Evolutionary conservation across 805 yeast species (phyloP).

Genomic region (Yamadazyma laniorum): DNA sequence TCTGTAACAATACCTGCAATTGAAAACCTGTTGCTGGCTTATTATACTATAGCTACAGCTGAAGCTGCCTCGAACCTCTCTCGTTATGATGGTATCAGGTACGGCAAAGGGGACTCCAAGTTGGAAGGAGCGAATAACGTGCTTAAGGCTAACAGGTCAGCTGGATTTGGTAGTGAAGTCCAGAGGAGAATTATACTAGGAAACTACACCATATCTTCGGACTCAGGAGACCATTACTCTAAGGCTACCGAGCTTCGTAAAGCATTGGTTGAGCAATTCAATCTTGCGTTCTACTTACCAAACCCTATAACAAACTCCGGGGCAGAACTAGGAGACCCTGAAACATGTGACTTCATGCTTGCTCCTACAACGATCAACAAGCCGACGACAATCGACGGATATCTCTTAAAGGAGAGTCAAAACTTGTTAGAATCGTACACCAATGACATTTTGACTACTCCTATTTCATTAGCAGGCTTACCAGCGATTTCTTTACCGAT

Average conservation of each 20-base stretch:
- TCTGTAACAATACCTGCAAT: conserved; percentile 73
- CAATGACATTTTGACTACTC: conserved; percentile 84
- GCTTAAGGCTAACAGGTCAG: conserved; percentile 51
- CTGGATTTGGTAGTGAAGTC: conserved; percentile 79
- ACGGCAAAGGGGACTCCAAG: conserved; percentile 54
- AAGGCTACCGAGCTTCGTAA: conserved; percentile 72
- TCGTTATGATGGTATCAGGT: conserved; percentile 86
- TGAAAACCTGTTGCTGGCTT: conserved; percentile 66
- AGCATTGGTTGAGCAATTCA: conserved; percentile 61
- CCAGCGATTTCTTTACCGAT: conserved; percentile 83
- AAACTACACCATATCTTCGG: conserved; percentile 78
- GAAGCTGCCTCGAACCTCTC: conserved; percentile 93
- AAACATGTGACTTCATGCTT: conserved; percentile 57
- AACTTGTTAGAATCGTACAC: conserved; percentile 62
- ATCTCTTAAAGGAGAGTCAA: conserved; percentile 27
- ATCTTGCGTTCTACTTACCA: conserved; percentile 53
- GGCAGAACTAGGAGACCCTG: background rate
- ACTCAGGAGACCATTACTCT: conserved; percentile 68
- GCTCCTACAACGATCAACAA: conserved; percentile 66
- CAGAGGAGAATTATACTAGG: conserved; percentile 82
- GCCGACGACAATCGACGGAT: conserved; percentile 56
- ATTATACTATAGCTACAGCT: conserved; percentile 85
- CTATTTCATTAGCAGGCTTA: conserved; percentile 87
- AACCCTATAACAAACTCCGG: conserved; percentile 31
- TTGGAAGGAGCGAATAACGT: conserved; percentile 11